phyloP scores from a whole-genome alignment of 1,139 yeast species.

The Geotrichum restrictum region DNA sequence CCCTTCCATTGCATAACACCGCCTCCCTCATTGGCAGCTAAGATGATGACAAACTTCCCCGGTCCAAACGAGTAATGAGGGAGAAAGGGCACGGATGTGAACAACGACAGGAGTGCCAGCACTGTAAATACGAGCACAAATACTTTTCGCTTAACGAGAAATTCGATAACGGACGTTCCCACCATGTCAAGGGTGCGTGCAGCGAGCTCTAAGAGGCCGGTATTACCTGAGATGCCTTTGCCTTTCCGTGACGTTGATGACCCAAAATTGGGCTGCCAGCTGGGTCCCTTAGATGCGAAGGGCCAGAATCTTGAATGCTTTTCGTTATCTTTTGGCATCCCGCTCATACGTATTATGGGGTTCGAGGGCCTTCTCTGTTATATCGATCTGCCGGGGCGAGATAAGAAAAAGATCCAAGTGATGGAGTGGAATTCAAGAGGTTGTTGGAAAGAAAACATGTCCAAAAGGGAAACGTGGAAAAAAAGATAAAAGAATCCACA shows the following conservation, averaged over 20 bases:
- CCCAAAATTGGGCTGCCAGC: slow-evolving; percentile 14
- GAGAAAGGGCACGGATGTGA: slow-evolving; percentile 41
- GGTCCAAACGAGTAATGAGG: slow-evolving; percentile 40
- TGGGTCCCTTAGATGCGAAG: neutral
- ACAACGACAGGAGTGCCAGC: slow-evolving; percentile 35
- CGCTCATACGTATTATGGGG: no score
- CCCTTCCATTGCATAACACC: slow-evolving; percentile 97
- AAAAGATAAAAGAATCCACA: neutral
- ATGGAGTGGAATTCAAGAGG: neutral
- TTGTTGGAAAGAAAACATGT: neutral
- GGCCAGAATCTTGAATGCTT: slow-evolving; percentile 8
- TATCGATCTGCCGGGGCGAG: neutral
- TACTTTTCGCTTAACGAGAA: slow-evolving; percentile 27
- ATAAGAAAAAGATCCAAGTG: neutral
- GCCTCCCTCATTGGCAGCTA: slow-evolving; percentile 97
- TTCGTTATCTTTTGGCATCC: slow-evolving; percentile 20
- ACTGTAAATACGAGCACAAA: slow-evolving; percentile 32
- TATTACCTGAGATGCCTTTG: slow-evolving; percentile 11
- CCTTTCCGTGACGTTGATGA: slow-evolving; percentile 17
- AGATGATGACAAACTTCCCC: slow-evolving; percentile 71
- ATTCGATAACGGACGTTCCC: slow-evolving; percentile 7
- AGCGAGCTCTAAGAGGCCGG: neutral
- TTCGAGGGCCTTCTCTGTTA: no score
- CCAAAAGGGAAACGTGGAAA: neutral
- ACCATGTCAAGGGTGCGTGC: slow-evolving; percentile 2